Evolutionary conservation across 345 rosid genomes (phyloP), one percentile per base, ranked within the genome.

Genomic region (Eucalyptus brandiana): DNA sequence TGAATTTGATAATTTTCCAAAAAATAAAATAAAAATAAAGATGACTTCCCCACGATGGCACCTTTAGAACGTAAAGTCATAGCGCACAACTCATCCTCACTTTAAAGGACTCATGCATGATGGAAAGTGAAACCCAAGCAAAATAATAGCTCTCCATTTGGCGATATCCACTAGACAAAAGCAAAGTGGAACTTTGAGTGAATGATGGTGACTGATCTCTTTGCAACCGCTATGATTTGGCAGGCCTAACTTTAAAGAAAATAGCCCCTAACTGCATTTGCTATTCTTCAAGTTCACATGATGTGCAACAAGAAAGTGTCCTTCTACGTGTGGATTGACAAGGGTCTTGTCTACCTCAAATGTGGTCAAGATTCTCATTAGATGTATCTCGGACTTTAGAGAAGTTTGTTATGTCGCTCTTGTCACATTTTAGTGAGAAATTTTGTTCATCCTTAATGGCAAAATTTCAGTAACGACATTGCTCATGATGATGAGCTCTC

Each of bases 1-100:
- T 21, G 47, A 76, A 37, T 5, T 12, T 21, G 15, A 13, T 12
- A 5, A 40, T 23, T 69, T 34, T 17, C 23, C 12, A 17, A 8
- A 34, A 17, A 69, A 3, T 8, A 67, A 34, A 69, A 5, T 4
- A 32, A 17, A 69, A 19, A 6, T 6, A 37, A 76, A 21, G 83
- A 19, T 0, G 12, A 69, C 80, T 69, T 3, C 24, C 44, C 45
- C 83, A 6, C 4, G 45, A 40, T 1, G 30, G 24, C 47, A 76
- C 16, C 45, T 11, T 37, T 76, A 21, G 93, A 90, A 88, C 91
- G 86, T 19, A 88, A 88, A 0, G 95, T 86, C 37, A 49, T 7
- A 91, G 17, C 69, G 17, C 69, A 15, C 4, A 87, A 88, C 32
- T 87, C 94, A 45, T 93, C 94, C 26, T 94, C 93, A 58, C 87